Conservation (phyloP, 2,329 filamentous ascomycete genomes). For the Arthrocladium fulminans region DNA sequence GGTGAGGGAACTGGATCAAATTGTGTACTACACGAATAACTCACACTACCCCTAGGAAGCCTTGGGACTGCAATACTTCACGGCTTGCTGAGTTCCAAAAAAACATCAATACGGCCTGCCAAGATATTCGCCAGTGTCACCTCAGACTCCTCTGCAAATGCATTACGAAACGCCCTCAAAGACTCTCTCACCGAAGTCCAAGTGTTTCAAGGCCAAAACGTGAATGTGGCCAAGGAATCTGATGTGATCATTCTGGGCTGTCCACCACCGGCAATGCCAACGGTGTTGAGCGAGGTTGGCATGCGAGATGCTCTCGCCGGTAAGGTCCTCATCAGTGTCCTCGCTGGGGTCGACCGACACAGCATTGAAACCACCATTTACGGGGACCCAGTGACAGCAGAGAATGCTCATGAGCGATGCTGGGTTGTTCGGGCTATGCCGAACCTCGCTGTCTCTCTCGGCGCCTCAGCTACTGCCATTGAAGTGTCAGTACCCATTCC, state of each 20-base stretch:
- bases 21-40: neutral
- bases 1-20: neutral
- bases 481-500: slow-evolving; percentile 39
- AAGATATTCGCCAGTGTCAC: neutral
- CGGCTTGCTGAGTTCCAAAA: neutral
- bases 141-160: slow-evolving; percentile 25
- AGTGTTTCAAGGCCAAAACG: neutral
- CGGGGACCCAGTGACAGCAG: slow-evolving; percentile 12
- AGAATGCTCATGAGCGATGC: slow-evolving; percentile 13
- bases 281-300: slow-evolving; percentile 31
- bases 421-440: slow-evolving; percentile 34
- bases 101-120: neutral
- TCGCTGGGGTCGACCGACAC: slow-evolving; percentile 40
- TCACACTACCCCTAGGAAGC: neutral
- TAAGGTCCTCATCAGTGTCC: slow-evolving; percentile 45
- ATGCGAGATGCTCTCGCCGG: slow-evolving; percentile 32
- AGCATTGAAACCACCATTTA: slow-evolving; percentile 25
- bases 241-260: slow-evolving; percentile 40
- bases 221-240: slow-evolving; percentile 16
- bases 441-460: slow-evolving; percentile 36
- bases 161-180: slow-evolving; percentile 22
- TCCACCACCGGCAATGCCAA: slow-evolving; percentile 38
- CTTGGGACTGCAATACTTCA: slow-evolving; percentile 3
- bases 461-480: slow-evolving; percentile 42
- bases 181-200: neutral